phyloP scores from a whole-genome alignment of 805 yeast genomes.

The Torulaspora maleeae region DNA sequence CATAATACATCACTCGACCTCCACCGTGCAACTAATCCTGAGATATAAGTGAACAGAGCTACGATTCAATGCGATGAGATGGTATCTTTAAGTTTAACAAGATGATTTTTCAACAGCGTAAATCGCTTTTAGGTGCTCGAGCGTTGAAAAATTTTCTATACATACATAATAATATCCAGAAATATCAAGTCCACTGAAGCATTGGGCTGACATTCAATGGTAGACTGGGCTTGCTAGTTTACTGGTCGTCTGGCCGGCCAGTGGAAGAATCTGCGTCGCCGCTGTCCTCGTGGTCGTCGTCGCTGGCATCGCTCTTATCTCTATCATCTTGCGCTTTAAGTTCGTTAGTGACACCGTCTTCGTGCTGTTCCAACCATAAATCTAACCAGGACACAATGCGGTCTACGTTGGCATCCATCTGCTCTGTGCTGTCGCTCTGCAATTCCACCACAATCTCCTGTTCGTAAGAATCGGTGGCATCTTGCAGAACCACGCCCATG shows the following conservation, averaged over 20 bases:
- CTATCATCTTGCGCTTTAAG: constrained; percentile 20
- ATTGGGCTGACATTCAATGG: neutral
- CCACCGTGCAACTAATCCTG: too few relatives aligned
- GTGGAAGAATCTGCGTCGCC: neutral
- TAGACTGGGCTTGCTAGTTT: neutral
- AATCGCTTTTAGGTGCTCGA: constrained; percentile 1
- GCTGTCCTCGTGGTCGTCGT: constrained; percentile 7
- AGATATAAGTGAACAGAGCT: neutral
- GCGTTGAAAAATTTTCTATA: constrained; percentile 10
- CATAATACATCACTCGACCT: constrained; percentile 22
- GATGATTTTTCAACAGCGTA: neutral
- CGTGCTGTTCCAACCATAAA: constrained; percentile 65
- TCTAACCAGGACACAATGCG: constrained; percentile 71
- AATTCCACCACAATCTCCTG: constrained; percentile 80
- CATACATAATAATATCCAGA: neutral
- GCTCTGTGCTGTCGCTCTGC: constrained; percentile 63
- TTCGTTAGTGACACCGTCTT: constrained; percentile 57
- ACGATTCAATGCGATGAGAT: neutral
- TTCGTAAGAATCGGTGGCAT: constrained; percentile 78
- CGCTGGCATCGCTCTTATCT: constrained; percentile 14
- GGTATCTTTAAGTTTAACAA: neutral
- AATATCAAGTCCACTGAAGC: neutral
- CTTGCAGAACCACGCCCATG: constrained; percentile 85
- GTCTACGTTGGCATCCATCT: constrained; percentile 77
- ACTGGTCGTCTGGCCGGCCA: neutral